phyloP scores from a whole-genome alignment of 148 eudicot genomes.

The Vaccinium corymbosum region DNA sequence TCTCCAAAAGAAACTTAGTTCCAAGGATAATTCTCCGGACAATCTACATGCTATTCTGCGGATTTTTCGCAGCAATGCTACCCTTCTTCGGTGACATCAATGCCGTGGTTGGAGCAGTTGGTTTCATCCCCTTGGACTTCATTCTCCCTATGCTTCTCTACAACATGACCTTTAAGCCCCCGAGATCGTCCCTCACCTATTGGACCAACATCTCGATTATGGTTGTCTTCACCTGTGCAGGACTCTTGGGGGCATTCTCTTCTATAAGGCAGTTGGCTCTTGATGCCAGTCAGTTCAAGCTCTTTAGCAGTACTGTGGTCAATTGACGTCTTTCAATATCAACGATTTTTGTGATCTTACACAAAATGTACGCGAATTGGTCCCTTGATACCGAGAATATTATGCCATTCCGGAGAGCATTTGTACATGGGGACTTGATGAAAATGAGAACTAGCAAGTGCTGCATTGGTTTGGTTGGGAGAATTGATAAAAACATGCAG shows the following conservation, averaged over 20 bases:
- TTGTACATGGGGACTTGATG: background rate
- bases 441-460: background rate
- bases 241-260: constrained; percentile 74
- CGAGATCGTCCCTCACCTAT: constrained; percentile 16
- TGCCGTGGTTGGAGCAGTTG: constrained; percentile 81
- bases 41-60: constrained; percentile 63
- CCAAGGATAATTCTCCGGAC: constrained; percentile 74
- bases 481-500: background rate
- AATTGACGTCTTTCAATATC: background rate
- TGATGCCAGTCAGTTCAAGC: constrained; percentile 27
- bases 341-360: background rate
- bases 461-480: background rate
- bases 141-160: constrained; percentile 92
- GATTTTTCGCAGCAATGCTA: constrained; percentile 87
- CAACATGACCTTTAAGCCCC: constrained; percentile 55
- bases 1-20: constrained; percentile 78
- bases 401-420: background rate
- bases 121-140: constrained; percentile 85
- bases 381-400: background rate
- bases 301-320: constrained; percentile 3
- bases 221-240: constrained; percentile 63
- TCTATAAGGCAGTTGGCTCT: constrained; percentile 62
- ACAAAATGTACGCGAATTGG: background rate
- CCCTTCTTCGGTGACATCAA: constrained; percentile 93
- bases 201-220: constrained; percentile 60